Evolutionary conservation across 2,329 filamentous ascomycete genomes (phyloP), one percentile per base, ranked within the genome.

Genomic region (Aspergillus sp.): DNA sequence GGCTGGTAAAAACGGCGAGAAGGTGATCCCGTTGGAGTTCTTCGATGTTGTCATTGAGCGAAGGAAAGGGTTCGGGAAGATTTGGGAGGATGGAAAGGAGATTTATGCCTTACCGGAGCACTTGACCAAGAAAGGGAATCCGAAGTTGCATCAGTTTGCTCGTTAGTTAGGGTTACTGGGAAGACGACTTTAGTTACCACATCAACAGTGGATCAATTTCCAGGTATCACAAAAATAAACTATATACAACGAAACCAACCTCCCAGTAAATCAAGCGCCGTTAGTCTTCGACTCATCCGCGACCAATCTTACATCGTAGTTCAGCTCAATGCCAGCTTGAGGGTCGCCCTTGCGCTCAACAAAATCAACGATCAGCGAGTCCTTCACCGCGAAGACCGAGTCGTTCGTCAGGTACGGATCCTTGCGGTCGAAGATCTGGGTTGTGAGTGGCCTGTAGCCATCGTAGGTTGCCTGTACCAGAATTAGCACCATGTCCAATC

Each of bases 11-110:
- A 75, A 55, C 15, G 41, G 48, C n/a, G 52, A 64, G 21, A 90
- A 87, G 1, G 52, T 90, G 6, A 78, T 96, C 63, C 82, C 85
- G 31, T 73, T 83, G 19, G 80, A 82, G 65, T 91, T 88, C 69
- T 93, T 96, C 68, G 83, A 84, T 75, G 82, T 85, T 68, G 92
- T 93, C 0, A 78, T 90, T 46, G 77, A 96, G 66, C 88, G 91
- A 82, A 84, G 84, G 70, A 82, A 88, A 64, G 92, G 92, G 0
- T 77, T 85, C 67, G 81, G 87, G 9, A 86, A 92, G 68, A 76
- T 93, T 66, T 91, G 90, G 52, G 78, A 80, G 47, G 79, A 76
- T 0, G 78, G 90, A 23, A 81, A 80, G 62, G 75, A 74, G 55
- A 73, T 69, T 76, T 82, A 69, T 81, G 84, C 80, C 57, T 61